These are phyloP conservation scores for Coprinopsis sp. DNA, from an alignment of 768 basidiomycete genomes.

Conservation along the genomic window DNA sequence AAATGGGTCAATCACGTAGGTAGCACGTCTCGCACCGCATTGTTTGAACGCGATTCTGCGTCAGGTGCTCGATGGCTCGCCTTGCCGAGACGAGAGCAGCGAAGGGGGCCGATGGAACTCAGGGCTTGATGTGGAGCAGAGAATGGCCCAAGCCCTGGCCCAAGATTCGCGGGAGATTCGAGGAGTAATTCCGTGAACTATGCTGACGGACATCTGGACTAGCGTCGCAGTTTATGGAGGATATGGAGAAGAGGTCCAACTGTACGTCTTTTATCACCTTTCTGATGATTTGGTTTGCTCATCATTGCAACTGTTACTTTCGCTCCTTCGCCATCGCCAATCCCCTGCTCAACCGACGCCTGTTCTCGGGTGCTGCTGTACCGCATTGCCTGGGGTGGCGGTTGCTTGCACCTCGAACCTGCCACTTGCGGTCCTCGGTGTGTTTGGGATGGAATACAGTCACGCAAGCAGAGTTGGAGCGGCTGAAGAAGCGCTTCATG, in stretches of 20 bases:
- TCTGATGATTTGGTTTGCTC: not conserved
- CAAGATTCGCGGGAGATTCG: not conserved
- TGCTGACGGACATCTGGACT: constrained; percentile 6
- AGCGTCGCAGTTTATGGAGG: constrained; percentile 96
- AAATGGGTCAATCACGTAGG: constrained; percentile 82
- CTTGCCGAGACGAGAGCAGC: not conserved
- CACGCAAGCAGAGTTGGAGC: constrained; percentile 89
- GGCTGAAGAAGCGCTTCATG: constrained; percentile 99
- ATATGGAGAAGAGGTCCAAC: constrained; percentile 96
- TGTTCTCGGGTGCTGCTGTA: too few species aligned
- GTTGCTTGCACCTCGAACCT: constrained; percentile 5
- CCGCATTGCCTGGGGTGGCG: too few species aligned
- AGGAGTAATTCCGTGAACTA: not conserved
- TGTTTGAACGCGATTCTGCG: constrained; percentile 23
- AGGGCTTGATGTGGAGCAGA: not conserved
- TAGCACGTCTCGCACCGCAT: constrained; percentile 54
- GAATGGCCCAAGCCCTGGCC: not conserved
- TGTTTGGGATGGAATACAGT: constrained; percentile 46
- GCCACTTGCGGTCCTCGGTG: too few species aligned
- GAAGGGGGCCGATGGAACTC: not conserved
- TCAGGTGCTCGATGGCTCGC: constrained; percentile 8
- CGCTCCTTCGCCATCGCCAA: not conserved
- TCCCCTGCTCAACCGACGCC: too few species aligned
- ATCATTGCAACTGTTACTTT: not conserved
- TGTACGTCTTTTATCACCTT: constrained; percentile 56